These are phyloP conservation scores for Leccinum fallax DNA, from an alignment of 1,284 basidiomycete genomes.

Conservation along the genomic window DNA sequence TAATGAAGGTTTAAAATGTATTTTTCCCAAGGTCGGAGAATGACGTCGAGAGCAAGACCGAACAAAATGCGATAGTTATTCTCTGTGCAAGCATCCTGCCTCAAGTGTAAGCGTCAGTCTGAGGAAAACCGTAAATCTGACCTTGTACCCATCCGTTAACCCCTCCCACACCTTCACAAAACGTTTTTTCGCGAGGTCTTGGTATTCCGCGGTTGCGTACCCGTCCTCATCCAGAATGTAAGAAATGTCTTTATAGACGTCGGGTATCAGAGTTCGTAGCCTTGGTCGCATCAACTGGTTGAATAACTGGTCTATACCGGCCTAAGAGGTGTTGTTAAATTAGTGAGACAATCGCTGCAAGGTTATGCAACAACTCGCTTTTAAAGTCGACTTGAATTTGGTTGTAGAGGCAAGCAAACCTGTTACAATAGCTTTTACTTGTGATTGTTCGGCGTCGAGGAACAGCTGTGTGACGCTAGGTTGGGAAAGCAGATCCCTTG, in stretches of 20 bases:
- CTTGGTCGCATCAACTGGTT: constrained; percentile 89
- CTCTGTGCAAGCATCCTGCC: constrained; percentile 82
- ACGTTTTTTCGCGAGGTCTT: constrained; percentile 84
- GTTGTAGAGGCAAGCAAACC: constrained; percentile 55
- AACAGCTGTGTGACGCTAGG: constrained; percentile 71
- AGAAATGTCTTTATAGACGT: constrained; percentile 87
- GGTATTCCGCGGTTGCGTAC: constrained; percentile 82
- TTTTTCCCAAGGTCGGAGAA: constrained; percentile 95
- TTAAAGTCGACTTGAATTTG: constrained; percentile 71
- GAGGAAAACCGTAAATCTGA: constrained; percentile 33
- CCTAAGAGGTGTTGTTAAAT: constrained; percentile 42
- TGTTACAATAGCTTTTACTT: constrained; percentile 49
- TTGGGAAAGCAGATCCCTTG: constrained; percentile 66
- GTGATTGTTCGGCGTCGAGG: constrained; percentile 55
- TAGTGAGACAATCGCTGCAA: constrained; percentile 5
- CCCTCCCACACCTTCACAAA: constrained; percentile 88
- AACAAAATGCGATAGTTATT: constrained; percentile 88
- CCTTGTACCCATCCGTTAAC: constrained; percentile 84
- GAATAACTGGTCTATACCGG: constrained; percentile 92
- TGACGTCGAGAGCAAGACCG: constrained; percentile 78
- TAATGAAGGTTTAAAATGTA: constrained; percentile 80
- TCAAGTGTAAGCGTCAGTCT: constrained; percentile 7
- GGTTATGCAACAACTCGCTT: constrained; percentile 47
- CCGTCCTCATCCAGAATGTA: constrained; percentile 90
- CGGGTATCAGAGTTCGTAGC: constrained; percentile 79